These are phyloP conservation scores for Lipomyces sp. DNA, from an alignment of 805 yeast genomes.

Conservation along the genomic window DNA sequence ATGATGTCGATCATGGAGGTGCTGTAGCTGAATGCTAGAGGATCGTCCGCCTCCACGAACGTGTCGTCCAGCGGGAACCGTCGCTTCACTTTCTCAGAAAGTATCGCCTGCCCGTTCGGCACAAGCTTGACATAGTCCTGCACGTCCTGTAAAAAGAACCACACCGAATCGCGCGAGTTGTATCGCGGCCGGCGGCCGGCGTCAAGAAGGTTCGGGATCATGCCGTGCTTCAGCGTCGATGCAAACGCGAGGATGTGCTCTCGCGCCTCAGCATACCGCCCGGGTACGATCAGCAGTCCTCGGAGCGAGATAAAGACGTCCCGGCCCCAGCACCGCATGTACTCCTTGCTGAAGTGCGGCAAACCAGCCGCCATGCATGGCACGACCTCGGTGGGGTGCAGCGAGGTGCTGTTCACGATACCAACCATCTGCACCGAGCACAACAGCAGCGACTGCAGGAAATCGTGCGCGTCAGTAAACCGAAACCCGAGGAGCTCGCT, in stretches of 20 bases:
- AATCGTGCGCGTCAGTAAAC: slow-evolving; percentile 55
- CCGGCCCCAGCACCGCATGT: slow-evolving; percentile 98
- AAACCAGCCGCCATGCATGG: slow-evolving; percentile 93
- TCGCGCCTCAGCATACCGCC: slow-evolving; percentile 74
- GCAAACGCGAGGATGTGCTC: slow-evolving; percentile 83
- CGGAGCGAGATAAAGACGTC: slow-evolving; percentile 87
- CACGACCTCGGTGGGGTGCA: slow-evolving; percentile 56
- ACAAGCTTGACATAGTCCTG: slow-evolving; percentile 73
- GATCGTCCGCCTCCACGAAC: slow-evolving; percentile 64
- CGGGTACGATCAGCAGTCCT: slow-evolving; percentile 76
- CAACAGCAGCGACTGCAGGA: slow-evolving; percentile 74
- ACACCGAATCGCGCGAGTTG: slow-evolving; percentile 94
- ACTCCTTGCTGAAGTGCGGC: slow-evolving; percentile 87
- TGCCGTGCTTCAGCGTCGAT: slow-evolving; percentile 86
- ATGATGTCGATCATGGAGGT: slow-evolving; percentile 71
- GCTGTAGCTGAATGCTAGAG: slow-evolving; percentile 70
- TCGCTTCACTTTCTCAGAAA: slow-evolving; percentile 70
- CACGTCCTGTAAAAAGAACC: slow-evolving; percentile 88
- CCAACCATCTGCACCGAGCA: slow-evolving; percentile 88
- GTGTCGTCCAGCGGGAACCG: slow-evolving; percentile 88
- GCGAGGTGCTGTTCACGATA: slow-evolving; percentile 64
- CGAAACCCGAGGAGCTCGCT: slow-evolving; percentile 52
- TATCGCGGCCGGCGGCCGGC: slow-evolving; percentile 92
- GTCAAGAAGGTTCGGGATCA: slow-evolving; percentile 88
- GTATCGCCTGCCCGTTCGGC: slow-evolving; percentile 64